Percentiles rank a stretch among this genome's conserved stretches.
Conservation (phyloP, 2,329 filamentous ascomycete species). For the Chrysoporthe cubensis region DNA sequence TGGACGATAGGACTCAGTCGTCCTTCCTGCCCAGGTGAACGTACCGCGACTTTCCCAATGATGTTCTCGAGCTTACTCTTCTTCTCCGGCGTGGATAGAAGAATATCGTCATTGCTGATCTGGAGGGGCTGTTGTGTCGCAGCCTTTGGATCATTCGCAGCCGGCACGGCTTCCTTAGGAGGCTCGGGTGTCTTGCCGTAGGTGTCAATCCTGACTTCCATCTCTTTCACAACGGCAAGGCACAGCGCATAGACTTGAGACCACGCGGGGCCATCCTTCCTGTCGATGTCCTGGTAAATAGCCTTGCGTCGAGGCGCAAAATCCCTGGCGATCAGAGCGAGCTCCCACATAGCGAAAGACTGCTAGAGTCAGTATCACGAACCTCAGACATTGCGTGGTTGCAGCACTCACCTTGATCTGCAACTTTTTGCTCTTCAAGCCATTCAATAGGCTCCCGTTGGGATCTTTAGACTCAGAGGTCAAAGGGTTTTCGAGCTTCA, state of each 20-base stretch:
- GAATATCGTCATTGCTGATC: conserved; percentile 44
- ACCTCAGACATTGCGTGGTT: not conserved
- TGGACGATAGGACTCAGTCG: conserved; percentile 56
- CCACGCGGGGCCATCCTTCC: conserved; percentile 79
- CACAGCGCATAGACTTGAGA: conserved; percentile 74
- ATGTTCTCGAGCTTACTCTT: conserved; percentile 51
- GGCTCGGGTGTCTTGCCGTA: conserved; percentile 53
- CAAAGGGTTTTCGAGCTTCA: conserved; percentile 84
- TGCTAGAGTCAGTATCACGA: conserved; percentile 39
- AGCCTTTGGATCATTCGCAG: conserved; percentile 42
- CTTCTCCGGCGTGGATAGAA: conserved; percentile 43
- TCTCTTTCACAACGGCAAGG: conserved; percentile 67
- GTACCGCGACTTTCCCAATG: conserved; percentile 45
- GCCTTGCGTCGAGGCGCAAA: conserved; percentile 76
- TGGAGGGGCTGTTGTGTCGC: not conserved
- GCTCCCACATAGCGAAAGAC: conserved; percentile 90
- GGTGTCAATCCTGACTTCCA: conserved; percentile 69
- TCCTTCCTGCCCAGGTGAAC: conserved; percentile 53
- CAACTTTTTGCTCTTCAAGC: conserved; percentile 81
- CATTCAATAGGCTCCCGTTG: conserved; percentile 85
- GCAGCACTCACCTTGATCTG: conserved; percentile 64
- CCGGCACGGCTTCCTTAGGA: conserved; percentile 42
- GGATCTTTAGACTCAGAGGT: conserved; percentile 87
- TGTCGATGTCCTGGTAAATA: conserved; percentile 87
- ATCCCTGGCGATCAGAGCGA: conserved; percentile 76